A percentile compares a stretch with the other conserved stretches of the same genome.
Evolutionary conservation across 495 filamentous ascomycete species (phyloP).

Genomic region (Penicilliopsis zonata): DNA sequence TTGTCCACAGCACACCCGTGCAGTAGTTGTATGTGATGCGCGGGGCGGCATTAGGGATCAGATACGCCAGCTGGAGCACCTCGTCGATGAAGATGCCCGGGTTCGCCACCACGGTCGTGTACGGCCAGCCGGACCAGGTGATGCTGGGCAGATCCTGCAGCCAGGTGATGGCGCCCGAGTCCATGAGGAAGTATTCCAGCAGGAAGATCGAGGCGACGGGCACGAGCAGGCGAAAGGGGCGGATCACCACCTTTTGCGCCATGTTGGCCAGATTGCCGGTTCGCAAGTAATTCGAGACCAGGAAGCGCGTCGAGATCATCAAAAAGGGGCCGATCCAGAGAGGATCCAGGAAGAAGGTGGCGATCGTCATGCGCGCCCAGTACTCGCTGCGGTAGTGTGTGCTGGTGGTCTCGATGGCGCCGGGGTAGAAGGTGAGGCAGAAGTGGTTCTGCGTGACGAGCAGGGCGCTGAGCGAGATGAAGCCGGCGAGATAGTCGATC

Average conservation of each 20-base stretch:
- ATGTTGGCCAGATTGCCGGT: constrained; percentile 20
- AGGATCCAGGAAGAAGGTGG: constrained; percentile 25
- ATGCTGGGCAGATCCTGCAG: constrained; percentile 27
- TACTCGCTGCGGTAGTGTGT: constrained; percentile 20
- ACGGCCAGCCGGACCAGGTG: constrained; percentile 32
- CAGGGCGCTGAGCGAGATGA: constrained; percentile 20
- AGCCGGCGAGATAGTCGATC: constrained; percentile 31
- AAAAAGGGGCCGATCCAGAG: constrained; percentile 30
- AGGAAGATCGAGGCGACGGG: constrained; percentile 20
- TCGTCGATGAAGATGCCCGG: constrained; percentile 22
- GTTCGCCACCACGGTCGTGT: constrained; percentile 12
- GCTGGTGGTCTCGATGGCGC: constrained; percentile 12
- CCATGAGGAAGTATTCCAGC: constrained; percentile 31
- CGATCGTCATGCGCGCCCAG: constrained; percentile 19
- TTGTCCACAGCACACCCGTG: constrained; percentile 32
- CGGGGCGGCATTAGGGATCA: constrained; percentile 31
- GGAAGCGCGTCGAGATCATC: constrained; percentile 28
- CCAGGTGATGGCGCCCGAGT: constrained; percentile 21
- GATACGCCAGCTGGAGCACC: constrained; percentile 23
- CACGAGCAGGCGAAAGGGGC: constrained; percentile 23
- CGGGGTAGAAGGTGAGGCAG: constrained; percentile 18
- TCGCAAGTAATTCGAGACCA: constrained; percentile 19
- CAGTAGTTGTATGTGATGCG: constrained; percentile 30
- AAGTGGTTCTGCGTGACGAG: constrained; percentile 28
- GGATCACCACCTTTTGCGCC: constrained; percentile 22